phyloP scores from a whole-genome alignment of 176 grass and related monocot species.

The Coix lacrymajobi region DNA sequence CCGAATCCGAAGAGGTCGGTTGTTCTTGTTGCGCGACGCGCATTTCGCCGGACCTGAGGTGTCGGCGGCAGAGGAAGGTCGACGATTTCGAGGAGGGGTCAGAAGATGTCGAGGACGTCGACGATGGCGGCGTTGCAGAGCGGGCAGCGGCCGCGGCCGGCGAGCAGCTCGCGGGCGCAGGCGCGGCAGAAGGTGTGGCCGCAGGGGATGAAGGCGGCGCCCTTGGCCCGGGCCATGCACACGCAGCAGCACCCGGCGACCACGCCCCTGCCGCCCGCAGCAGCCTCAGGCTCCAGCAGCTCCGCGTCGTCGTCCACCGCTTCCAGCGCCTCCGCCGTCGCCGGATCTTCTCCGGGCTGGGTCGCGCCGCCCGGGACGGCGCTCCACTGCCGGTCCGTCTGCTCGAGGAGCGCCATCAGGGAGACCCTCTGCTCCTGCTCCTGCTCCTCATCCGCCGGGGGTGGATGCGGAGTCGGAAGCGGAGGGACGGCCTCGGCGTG shows the following conservation, averaged over 20 bases:
- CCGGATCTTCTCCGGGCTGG: background rate
- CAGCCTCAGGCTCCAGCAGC: background rate
- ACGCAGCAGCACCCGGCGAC: conserved; percentile 55
- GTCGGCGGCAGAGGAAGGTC: conserved; percentile 64
- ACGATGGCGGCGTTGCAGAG: conserved; percentile 88
- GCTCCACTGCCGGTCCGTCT: conserved; percentile 77
- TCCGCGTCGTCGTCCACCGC: background rate
- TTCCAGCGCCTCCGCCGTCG: background rate
- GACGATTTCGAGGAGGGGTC: conserved; percentile 53
- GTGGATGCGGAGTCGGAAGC: background rate
- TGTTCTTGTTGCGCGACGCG: background rate
- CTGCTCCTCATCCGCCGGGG: background rate
- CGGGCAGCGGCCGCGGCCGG: conserved; percentile 72
- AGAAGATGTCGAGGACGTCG: conserved; percentile 93
- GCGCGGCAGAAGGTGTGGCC: conserved; percentile 88
- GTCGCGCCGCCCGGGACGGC: background rate
- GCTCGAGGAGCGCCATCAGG: conserved; percentile 89
- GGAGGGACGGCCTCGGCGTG: background rate
- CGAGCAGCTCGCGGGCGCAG: conserved; percentile 80
- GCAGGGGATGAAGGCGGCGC: conserved; percentile 80
- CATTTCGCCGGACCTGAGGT: background rate
- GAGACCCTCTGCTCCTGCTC: conserved; percentile 58
- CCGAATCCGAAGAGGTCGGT: background rate
- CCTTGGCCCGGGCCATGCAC: conserved; percentile 81
- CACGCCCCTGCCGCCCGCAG: background rate